Evolutionary conservation across 768 basidiomycete genomes (phyloP).

Genomic region (Termitomyces sp.): DNA sequence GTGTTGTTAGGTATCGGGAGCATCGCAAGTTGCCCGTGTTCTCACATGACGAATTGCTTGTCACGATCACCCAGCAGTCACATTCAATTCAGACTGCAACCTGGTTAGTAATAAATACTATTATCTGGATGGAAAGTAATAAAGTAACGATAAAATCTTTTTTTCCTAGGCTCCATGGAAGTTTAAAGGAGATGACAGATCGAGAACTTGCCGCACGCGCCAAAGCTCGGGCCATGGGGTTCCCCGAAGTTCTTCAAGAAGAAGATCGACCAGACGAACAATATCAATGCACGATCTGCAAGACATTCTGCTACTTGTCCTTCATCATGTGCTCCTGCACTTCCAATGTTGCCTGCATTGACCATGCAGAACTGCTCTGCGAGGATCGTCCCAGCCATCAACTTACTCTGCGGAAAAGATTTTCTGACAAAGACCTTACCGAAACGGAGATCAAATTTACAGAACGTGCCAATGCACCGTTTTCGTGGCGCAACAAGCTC

Average conservation of each 20-base stretch:
- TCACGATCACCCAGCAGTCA: conserved; percentile 97
- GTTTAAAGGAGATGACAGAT: conserved; percentile 82
- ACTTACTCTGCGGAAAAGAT: conserved; percentile 69
- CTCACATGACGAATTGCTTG: conserved; percentile 93
- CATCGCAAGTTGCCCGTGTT: conserved; percentile 94
- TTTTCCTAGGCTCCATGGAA: conserved; percentile 67
- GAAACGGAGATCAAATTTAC: conserved; percentile 62
- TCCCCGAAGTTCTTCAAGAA: conserved; percentile 67
- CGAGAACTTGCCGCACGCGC: conserved; percentile 71
- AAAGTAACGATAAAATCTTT: conserved; percentile 2
- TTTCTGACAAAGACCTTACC: conserved; percentile 71
- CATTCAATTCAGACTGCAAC: conserved; percentile 87
- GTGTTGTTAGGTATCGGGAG: conserved; percentile 84
- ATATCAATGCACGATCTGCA: conserved; percentile 92
- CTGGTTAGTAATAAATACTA: conserved; percentile 51
- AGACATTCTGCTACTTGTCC: conserved; percentile 91
- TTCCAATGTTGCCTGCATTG: conserved; percentile 74
- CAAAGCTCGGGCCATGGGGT: conserved; percentile 49
- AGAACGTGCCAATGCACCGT: conserved; percentile 68
- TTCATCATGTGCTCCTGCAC: conserved; percentile 84
- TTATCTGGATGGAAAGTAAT: background rate
- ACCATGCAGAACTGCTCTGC: conserved; percentile 79
- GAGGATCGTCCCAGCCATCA: conserved; percentile 37
- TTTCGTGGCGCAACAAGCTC: conserved; percentile 70
- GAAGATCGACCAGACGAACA: conserved; percentile 88